Evolutionary conservation across 1,284 basidiomycete genomes (phyloP), one percentile per base, ranked within the genome.

Genomic region (Trichosporon sp.): DNA sequence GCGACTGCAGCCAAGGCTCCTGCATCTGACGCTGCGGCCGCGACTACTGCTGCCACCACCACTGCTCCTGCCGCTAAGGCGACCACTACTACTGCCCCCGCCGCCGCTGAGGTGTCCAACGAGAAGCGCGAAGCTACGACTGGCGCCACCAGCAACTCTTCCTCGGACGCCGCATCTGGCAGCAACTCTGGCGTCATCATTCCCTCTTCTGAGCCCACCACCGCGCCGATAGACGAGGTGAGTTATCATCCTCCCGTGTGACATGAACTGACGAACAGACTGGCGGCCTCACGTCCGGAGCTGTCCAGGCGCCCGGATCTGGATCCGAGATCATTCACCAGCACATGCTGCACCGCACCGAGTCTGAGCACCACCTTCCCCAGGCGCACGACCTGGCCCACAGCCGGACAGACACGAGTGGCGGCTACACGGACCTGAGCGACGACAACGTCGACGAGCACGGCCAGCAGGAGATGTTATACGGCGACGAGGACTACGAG

Each of bases 301-400:
- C 87, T 5, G 88, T 89, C 58, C 88, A 86, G 65, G 83, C 88
- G 7, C 88, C 87, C 2, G 89, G 90, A 34, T 86, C 85, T 16
- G 88, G 87, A 33, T 78, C 76, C 0, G 74, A 73, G 23, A 72
- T 78, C 36, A 65, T 58, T 62, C 68, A 32, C 67, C 73, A 65
- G 65, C 72, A 58, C 70, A 70, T 62, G 67, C 64, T 62, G 34
- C 65, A 68, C 44, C 71, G 70, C 23, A 67, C 67, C 56, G 73
- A 77, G 33, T 78, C 77, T 3, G 74, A 77, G 52, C 68, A 63
- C 57, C 66, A 65, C 34, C 52, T 56, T 27, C 33, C 36, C 23
- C 56, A 56, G 63, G 11, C 56, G 60, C 25, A 56, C 64, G 62
- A 66, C 69, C 65, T 62, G 63, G 6, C 67, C 65, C n/a, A 62